Base-by-base conservation (phyloP, 73 alveolate species). In the Strombidium stylifer region DNA sequence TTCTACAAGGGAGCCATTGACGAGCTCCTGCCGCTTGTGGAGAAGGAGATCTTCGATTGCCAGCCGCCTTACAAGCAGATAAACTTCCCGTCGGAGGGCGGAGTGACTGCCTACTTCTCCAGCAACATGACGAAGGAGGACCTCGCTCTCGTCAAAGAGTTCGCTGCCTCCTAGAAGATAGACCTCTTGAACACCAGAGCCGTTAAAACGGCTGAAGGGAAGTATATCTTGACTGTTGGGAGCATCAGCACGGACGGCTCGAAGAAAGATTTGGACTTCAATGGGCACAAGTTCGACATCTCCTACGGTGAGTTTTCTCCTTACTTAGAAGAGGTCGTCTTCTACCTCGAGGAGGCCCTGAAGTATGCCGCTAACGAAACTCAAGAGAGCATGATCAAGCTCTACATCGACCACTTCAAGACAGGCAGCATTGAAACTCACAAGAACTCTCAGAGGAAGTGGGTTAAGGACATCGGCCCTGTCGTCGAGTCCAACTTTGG, bases 291-390 rank as follows among this genome's bases (percentile, higher is more conserved):
- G 42, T 74, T 82, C 58, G 67, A 53, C 18, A 66, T 95, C 19
- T 58, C 80, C 21, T 72, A 74, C 59, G 98, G 98, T 34, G 99
- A 95, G 67, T 87, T 67, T 57, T 54, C 90, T 0, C 65, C 79
- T 18, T 79, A 87, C 74, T 80, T 93, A 12, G 68, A 79, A 45
- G 83, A 84, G 52, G 65, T 91, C 11, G 75, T 46, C 23, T 52
- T 71, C 24, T 49, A 87, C 79, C 84, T 95, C 68, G 57, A 78
- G 64, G 18, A 53, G 21, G 97, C 97, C 1, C 71, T 55, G 58
- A 53, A 51, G 26, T 61, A 49, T 46, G 68, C 77, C 1, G 68
- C 97, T 25, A 84, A 84, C 47, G 89, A 84, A 24, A 25, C 36
- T 18, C 84, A 89, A 31, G 68, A 69, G 62, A 73, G 71, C 20